Base-by-base conservation (phyloP, 2,329 filamentous ascomycete genomes). In the Nigrospora oryzae region DNA sequence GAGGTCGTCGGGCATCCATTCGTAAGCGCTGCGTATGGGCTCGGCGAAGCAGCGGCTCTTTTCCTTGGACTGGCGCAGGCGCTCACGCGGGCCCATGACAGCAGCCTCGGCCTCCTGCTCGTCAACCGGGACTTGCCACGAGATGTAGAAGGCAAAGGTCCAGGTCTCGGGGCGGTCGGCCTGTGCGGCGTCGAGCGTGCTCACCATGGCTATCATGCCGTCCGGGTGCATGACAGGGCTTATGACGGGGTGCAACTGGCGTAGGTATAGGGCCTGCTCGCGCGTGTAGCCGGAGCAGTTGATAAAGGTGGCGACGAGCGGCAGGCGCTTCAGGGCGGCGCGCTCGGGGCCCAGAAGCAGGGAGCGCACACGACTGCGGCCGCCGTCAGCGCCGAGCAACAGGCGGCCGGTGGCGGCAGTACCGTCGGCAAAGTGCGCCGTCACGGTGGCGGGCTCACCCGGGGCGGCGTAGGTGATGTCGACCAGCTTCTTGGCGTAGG, bases 91-190 rank as follows among this genome's bases (percentile, higher is more conserved):
- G 54, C 62, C 64, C 48, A 52, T 57, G 3, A 44, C 52, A n/a
- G 14, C 31, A 12, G 54, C 56, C 36, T 65, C 65, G 33, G 55
- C 54, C 11, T 61, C 61, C 48, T 73, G 69, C 47, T 70, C 63
- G 42, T 69, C 62, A 1, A 65, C 28, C 32, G 53, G 58, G 11
- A 55, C 62, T 15, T 43, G 50, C 66, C 68, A 72, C 11, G 69
- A 71, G 42, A 73, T 67, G 52, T 74, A 74, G 56, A 68, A 71
- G 54, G 68, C 67, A 50, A 71, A 71, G 4, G 60, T 62, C 68
- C 68, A 70, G 5, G 55, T 57, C 17, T 66, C 64, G 2, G 68
- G 68, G 11, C 61, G 52, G 15, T 62, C 54, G 13, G 57, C 49
- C 38, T 64, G 57, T 3, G 62, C 55, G 5, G 58, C 67, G 49